Evolutionary conservation across 208 protist genomes (phyloP), one percentile per base, ranked within the genome.

Genomic region (Trypanosoma caninum): DNA sequence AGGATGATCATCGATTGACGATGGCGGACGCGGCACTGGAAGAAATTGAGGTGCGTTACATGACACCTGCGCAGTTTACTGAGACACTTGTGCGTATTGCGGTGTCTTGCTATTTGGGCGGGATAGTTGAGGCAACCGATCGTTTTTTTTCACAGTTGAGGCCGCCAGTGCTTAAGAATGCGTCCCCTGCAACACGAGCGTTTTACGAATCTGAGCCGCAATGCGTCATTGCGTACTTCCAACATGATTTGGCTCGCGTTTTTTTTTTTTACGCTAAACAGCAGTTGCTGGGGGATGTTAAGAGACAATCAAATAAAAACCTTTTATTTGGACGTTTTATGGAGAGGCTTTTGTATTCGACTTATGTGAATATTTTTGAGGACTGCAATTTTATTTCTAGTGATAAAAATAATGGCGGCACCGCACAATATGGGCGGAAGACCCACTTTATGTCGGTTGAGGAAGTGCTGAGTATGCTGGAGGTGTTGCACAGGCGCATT

Each of bases 191-290:
- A 1, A 67, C 83, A 14, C 30, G 68, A 6, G 47, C 47, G n/a
- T 72, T 90, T 45, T 80, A 76, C 45, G 59, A 42, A 34, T 30
- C 59, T 1, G 79, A 88, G 40, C 20, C 63, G 28, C 89, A 89
- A 37, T 59, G 76, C 22, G 76, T 95, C 54, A 58, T 89, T 27
- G 14, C 57, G 18, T 89, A 84, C 53, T 95, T 89, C 68, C 61
- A 61, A 42, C 74, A 89, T 20, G 84, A 92, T 46, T 52, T 95
- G 11, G 67, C 74, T 18, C 78, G 89, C 25, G 61, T 87, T 11
- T 95, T 84, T 59, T 84, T 95, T 41, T 92, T 89, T 62, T 95
- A 95, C 53, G 46, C 89, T 20, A 85, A 81, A 38, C 65, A 72
- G 55, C 88, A 92, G 63, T 76, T 86, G 53, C 48, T 44, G 16